These are phyloP conservation scores for Geotrichum klebahnii DNA, from an alignment of 1,139 yeast species.

Conservation along the genomic window DNA sequence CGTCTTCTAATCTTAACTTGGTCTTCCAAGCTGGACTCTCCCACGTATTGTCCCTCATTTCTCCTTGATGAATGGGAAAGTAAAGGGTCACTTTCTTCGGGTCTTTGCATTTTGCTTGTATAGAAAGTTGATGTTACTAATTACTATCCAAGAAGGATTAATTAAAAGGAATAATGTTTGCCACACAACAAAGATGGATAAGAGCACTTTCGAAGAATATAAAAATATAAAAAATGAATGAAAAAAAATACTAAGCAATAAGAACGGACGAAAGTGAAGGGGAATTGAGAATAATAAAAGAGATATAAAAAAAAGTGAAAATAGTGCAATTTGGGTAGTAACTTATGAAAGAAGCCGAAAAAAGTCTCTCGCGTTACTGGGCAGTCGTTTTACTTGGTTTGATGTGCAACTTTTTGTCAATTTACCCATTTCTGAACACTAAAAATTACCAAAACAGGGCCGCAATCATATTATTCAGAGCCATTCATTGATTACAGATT, in stretches of 20 bases:
- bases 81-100: slow-evolving; percentile 8
- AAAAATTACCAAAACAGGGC: background rate
- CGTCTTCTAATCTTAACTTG: slow-evolving; percentile 8
- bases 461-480: too few relatives aligned
- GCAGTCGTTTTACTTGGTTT: background rate
- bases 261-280: background rate
- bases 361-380: background rate
- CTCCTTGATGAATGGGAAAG: too few relatives aligned
- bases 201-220: too few relatives aligned
- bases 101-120: background rate
- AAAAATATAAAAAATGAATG: too few relatives aligned
- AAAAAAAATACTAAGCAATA: too few relatives aligned
- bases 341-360: background rate
- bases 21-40: background rate
- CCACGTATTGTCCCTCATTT: background rate
- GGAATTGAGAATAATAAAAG: background rate
- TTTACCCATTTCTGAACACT: too few relatives aligned
- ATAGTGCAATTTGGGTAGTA: background rate
- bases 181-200: too few relatives aligned
- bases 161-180: too few relatives aligned
- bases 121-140: too few relatives aligned
- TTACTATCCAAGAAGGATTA: too few relatives aligned
- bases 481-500: background rate
- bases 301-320: background rate
- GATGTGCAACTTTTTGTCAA: too few relatives aligned